Evolutionary conservation across 768 basidiomycete genomes (phyloP), one percentile per base, ranked within the genome.

Genomic region (Boletus sp.): DNA sequence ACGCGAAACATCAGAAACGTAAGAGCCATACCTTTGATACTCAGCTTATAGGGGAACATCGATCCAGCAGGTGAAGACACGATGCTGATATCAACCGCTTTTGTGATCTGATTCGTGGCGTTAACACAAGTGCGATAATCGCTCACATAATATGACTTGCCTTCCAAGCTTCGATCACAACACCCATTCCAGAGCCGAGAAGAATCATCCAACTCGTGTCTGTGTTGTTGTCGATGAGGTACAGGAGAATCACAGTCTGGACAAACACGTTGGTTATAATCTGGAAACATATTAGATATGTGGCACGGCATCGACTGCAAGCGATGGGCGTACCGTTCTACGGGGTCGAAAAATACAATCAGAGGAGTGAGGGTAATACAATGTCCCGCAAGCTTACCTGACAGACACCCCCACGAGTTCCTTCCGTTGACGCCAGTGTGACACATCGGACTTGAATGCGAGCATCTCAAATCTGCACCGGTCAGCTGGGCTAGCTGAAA

Each of bases 201-300:
- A 98, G 80, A 70, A 98, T 98, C 92, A 98, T 98, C 88, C 92
- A 96, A 64, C 88, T 93, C 30, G 96, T 99, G 69, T 98, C 90
- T 50, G 91, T 86, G 62, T 90, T 92, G 70, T 94, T 95, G 74
- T 97, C 95, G 63, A 95, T 85, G 62, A 98, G 87, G 73, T 97
- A 98, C 19, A 98, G 78, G 32, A 96, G 77, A 64, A 97, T 86
- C 63, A 98, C 78, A 29, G 88, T 70, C 76, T 95, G 90, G n/a
- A 94, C 89, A 67, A 98, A 84, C 58, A 95, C 92, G 70, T 98
- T 99, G 37, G 93, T 91, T 61, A 98, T 68, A 62, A 99, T 89
- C 81, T 80, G 47, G 23, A 62, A 38, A 47, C 23, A 19, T 35
- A 55, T 52, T 54, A 40, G 51, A 58, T 50, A 6, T 54, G 55